Conservation (phyloP, 441 rosid species). For the Geranium incanum region DNA sequence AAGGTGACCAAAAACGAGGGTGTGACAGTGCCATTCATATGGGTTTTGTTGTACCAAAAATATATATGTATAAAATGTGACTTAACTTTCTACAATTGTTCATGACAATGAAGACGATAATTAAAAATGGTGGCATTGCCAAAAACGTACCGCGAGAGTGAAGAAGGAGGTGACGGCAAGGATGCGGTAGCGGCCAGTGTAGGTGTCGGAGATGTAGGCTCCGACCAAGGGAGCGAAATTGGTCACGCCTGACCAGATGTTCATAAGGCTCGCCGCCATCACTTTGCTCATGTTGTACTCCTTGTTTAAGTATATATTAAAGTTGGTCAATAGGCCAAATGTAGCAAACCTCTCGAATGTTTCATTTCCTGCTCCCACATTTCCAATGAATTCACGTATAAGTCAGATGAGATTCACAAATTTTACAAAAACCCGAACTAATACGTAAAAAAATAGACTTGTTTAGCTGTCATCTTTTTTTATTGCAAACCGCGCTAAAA, state of each 20-base stretch:
- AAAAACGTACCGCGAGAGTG: conserved; percentile 39
- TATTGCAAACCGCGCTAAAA: too few relatives aligned
- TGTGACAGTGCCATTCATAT: too few relatives aligned
- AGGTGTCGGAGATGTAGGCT: conserved; percentile 58
- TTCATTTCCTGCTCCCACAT: conserved; percentile 53
- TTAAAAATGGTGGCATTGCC: background rate
- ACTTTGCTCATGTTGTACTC: conserved; percentile 55
- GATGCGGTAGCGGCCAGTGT: conserved; percentile 46
- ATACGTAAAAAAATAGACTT: too few relatives aligned
- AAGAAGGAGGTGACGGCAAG: conserved; percentile 53
- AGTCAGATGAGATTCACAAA: too few relatives aligned
- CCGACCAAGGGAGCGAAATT: conserved; percentile 61
- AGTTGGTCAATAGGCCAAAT: conserved; percentile 51
- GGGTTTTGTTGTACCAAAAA: too few relatives aligned
- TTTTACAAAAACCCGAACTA: too few relatives aligned
- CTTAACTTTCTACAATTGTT: too few relatives aligned
- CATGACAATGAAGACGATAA: too few relatives aligned
- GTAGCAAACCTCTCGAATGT: conserved; percentile 72
- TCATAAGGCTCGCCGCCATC: conserved; percentile 44
- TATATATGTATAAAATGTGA: too few relatives aligned
- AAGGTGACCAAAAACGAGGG: too few relatives aligned
- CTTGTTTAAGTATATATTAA: conserved; percentile 55
- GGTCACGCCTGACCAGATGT: conserved; percentile 55
- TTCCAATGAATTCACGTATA: too few relatives aligned
- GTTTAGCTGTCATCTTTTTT: too few relatives aligned